Percentiles rank a stretch among this genome's conserved stretches.
Conservation (phyloP, 2,329 filamentous ascomycete species). For the Drechslerella stenobrocha region DNA sequence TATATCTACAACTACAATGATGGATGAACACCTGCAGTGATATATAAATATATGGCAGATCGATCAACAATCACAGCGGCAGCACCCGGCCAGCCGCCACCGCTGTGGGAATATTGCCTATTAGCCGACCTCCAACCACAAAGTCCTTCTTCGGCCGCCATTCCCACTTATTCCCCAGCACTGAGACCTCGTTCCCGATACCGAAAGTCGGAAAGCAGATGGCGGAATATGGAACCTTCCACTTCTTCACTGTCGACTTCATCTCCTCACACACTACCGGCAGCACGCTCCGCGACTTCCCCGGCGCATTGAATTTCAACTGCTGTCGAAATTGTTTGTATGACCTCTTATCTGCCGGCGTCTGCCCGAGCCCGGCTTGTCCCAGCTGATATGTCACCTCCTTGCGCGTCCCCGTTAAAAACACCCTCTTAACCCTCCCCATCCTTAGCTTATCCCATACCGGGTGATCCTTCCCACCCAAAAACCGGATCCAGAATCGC, state of each 20-base stretch:
- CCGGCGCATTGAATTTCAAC: constrained; percentile 26
- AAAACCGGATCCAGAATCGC: constrained; percentile 31
- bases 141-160: constrained; percentile 41
- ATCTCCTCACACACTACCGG: constrained; percentile 33
- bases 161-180: constrained; percentile 24
- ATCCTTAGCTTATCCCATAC: background rate
- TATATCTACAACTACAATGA: constrained; percentile 5
- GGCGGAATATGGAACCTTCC: constrained; percentile 21
- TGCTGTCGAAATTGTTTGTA: constrained; percentile 5
- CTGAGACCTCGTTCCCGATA: constrained; percentile 6
- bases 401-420: constrained; percentile 33
- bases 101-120: constrained; percentile 17
- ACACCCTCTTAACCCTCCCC: background rate
- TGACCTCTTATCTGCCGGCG: background rate
- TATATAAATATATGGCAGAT: too few species aligned
- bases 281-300: constrained; percentile 34
- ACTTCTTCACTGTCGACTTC: constrained; percentile 8
- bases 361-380: background rate
- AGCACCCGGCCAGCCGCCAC: constrained; percentile 9
- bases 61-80: constrained; percentile 1
- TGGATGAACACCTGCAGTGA: background rate
- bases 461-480: constrained; percentile 1
- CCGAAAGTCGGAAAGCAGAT: constrained; percentile 36
- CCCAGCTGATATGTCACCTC: constrained; percentile 25
- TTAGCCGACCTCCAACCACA: constrained; percentile 16